Conservation (phyloP, 805 yeast genomes). For the Lachancea meyersii region DNA sequence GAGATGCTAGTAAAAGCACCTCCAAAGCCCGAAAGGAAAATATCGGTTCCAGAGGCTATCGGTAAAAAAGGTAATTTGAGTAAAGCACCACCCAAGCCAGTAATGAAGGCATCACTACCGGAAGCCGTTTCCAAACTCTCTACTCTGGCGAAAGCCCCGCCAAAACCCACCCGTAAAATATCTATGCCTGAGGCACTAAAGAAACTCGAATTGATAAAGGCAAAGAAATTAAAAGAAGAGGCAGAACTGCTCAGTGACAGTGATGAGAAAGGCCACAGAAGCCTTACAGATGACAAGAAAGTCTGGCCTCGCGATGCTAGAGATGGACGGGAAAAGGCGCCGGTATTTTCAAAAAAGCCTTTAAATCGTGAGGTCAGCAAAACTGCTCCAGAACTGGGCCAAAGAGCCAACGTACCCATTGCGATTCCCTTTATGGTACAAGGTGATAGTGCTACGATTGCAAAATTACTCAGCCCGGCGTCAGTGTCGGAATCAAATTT, state of each 20-base stretch:
- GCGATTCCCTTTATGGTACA: constrained; percentile 7
- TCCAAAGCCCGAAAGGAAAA: constrained; percentile 24
- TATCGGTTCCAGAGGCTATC: constrained; percentile 27
- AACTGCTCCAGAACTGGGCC: not conserved
- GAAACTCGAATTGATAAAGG: constrained; percentile 16
- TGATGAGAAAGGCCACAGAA: not conserved
- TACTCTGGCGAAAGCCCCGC: constrained; percentile 19
- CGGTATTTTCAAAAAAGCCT: constrained; percentile 11
- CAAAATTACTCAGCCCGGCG: constrained; percentile 4
- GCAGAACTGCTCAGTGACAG: not conserved
- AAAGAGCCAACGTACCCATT: not conserved
- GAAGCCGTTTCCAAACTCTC: not conserved
- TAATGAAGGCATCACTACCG: constrained; percentile 20
- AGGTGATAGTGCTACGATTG: not conserved
- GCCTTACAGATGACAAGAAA: not conserved
- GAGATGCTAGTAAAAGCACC: constrained; percentile 18
- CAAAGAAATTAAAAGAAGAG: not conserved
- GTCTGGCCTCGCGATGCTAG: not conserved
- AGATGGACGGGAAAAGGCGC: constrained; percentile 11
- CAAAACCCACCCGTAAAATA: constrained; percentile 25
- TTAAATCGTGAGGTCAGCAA: not conserved
- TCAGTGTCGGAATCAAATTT: not conserved
- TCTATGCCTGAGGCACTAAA: constrained; percentile 28
- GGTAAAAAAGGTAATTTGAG: constrained; percentile 8
- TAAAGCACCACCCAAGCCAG: constrained; percentile 23